These are phyloP conservation scores for Diaporthe velutina DNA, from an alignment of 2,329 filamentous ascomycete species.

Conservation along the genomic window DNA sequence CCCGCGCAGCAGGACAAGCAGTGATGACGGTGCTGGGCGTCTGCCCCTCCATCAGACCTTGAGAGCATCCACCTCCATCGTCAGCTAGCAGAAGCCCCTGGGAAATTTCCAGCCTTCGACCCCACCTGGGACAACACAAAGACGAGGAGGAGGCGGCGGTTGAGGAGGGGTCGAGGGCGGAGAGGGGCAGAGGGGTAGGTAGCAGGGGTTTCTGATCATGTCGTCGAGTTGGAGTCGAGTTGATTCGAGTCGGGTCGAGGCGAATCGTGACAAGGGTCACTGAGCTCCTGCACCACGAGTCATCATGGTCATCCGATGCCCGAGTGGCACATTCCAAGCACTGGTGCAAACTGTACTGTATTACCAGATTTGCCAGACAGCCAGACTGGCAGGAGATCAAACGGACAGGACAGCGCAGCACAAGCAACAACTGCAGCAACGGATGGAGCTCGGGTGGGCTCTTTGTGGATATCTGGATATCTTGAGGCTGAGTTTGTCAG, in stretches of 20 bases:
- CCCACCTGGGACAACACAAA: slow-evolving; percentile 19
- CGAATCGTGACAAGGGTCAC: not conserved
- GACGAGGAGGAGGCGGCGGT: not conserved
- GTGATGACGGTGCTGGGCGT: not conserved
- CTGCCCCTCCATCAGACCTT: slow-evolving; percentile 8
- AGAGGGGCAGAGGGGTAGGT: slow-evolving; percentile 11
- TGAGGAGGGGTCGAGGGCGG: slow-evolving; percentile 3
- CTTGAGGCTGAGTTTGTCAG: slow-evolving; percentile 27
- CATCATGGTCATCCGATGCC: slow-evolving; percentile 21
- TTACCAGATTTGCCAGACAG: not conserved
- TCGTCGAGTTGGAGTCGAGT: slow-evolving; percentile 6
- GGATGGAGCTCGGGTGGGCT: not conserved
- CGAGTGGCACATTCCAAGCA: not conserved
- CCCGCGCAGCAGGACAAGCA: not conserved
- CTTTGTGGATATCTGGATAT: slow-evolving; percentile 8
- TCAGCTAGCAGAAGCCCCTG: slow-evolving; percentile 18
- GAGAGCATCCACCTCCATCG: slow-evolving; percentile 13
- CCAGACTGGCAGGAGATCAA: not conserved
- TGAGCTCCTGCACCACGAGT: slow-evolving; percentile 13
- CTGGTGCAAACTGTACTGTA: not conserved
- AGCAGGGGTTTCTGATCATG: not conserved
- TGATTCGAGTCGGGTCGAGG: slow-evolving; percentile 14
- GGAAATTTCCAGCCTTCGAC: not conserved
- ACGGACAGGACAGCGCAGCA: not conserved
- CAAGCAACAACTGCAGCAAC: not conserved